phyloP scores from a whole-genome alignment of 208 protist genomes.

The Crithidia acanthocephali region DNA sequence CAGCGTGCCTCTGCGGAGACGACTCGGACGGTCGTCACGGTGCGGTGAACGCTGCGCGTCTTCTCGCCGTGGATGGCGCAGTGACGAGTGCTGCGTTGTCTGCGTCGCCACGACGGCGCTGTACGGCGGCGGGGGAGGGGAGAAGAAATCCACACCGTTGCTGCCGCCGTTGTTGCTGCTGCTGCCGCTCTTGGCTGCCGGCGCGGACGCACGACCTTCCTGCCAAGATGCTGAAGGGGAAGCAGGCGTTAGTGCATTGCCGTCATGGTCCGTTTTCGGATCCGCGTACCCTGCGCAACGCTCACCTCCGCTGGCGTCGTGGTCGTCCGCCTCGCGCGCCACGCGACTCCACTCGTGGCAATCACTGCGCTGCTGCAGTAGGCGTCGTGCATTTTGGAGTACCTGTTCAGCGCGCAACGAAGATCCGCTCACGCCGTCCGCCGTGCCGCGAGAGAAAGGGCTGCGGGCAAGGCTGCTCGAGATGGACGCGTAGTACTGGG shows the following conservation, averaged over 20 bases:
- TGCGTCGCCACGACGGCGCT: not conserved
- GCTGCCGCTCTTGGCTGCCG: not conserved
- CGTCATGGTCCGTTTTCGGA: too few relatives aligned
- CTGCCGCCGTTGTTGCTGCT: not conserved
- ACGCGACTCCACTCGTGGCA: not conserved
- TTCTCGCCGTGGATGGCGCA: not conserved
- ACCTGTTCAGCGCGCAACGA: slow-evolving; percentile 27
- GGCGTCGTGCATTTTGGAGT: slow-evolving; percentile 25
- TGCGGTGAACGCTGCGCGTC: not conserved
- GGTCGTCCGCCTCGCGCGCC: not conserved
- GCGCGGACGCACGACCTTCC: not conserved
- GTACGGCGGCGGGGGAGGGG: not conserved
- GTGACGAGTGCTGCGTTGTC: not conserved
- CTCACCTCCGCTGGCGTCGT: not conserved
- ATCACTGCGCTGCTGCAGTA: slow-evolving; percentile 22
- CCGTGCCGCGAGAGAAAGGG: not conserved
- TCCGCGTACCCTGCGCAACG: not conserved
- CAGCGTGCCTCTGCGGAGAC: not conserved
- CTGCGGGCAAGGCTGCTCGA: not conserved
- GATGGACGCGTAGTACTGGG: slow-evolving; percentile 25
- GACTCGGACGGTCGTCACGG: not conserved
- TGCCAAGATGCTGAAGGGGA: too few relatives aligned
- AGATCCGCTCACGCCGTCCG: not conserved
- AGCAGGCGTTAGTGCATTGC: too few relatives aligned
- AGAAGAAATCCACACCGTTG: not conserved